Percentiles rank a stretch among this genome's conserved stretches.
Conservation (phyloP, 1,284 basidiomycete genomes). For the Rhodotorula mucilaginosa region DNA sequence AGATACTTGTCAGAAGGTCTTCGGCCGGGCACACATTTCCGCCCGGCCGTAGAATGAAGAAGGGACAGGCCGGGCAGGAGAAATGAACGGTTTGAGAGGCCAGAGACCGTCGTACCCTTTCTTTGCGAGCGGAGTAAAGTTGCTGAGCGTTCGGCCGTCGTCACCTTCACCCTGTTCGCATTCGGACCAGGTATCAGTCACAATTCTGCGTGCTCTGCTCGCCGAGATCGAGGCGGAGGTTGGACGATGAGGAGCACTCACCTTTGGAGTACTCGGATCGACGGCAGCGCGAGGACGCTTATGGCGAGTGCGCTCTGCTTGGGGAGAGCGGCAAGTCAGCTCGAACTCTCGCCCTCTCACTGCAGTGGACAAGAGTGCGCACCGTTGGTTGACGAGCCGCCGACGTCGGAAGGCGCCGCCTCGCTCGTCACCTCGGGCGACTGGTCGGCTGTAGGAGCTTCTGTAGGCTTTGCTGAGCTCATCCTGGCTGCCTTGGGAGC, state of each 20-base stretch:
- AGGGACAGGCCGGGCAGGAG: not conserved
- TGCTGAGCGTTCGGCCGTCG: slow-evolving; percentile 13
- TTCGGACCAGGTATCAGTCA: not conserved
- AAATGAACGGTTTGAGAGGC: not conserved
- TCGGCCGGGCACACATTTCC: too few species aligned
- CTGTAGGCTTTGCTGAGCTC: not conserved
- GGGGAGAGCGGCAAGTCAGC: too few species aligned
- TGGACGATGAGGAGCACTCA: not conserved
- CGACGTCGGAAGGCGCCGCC: not conserved
- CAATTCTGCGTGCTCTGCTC: not conserved
- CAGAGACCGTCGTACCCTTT: slow-evolving; percentile 26
- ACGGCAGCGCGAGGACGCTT: slow-evolving; percentile 23
- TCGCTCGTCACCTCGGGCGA: not conserved
- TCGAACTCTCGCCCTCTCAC: not conserved
- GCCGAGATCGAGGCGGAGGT: not conserved
- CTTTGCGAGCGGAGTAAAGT: slow-evolving; percentile 37
- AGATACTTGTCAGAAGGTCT: too few species aligned
- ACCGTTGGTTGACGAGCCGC: slow-evolving; percentile 9
- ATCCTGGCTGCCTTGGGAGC: not conserved
- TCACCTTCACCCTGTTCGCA: slow-evolving; percentile 28
- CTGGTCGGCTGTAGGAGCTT: not conserved
- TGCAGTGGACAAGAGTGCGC: not conserved
- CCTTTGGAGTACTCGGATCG: slow-evolving; percentile 30
- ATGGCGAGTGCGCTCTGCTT: slow-evolving; percentile 5
- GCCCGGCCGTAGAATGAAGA: not conserved